Conservation (phyloP, 352 stramenopile species). For the Globisporangium mamillatum region DNA sequence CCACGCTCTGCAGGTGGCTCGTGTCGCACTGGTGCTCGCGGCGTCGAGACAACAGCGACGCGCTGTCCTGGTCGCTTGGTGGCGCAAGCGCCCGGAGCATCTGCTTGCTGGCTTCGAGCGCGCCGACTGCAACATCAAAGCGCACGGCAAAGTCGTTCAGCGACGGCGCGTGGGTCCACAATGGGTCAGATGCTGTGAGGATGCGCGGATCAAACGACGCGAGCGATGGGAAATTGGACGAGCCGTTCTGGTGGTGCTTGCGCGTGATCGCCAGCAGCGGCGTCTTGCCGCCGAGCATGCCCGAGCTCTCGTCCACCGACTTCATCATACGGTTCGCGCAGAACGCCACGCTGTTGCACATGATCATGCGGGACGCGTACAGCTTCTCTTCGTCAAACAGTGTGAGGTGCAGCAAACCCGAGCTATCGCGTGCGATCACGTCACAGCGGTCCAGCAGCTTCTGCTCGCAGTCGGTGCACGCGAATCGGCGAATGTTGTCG, state of each 20-base stretch:
- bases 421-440: constrained; percentile 17
- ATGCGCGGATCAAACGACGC: constrained; percentile 47
- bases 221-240: constrained; percentile 44
- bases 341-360: constrained; percentile 75
- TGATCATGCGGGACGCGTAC: constrained; percentile 75
- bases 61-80: background rate
- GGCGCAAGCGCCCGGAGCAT: constrained; percentile 29
- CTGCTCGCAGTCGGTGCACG: constrained; percentile 40
- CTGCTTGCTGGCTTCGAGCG: constrained; percentile 50
- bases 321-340: constrained; percentile 73
- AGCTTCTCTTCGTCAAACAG: constrained; percentile 79
- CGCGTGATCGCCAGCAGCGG: constrained; percentile 48
- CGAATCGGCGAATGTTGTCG: constrained; percentile 32
- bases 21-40: constrained; percentile 41
- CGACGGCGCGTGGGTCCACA: constrained; percentile 58
- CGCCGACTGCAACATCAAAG: constrained; percentile 45
- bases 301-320: constrained; percentile 36
- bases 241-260: constrained; percentile 28
- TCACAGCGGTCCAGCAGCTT: constrained; percentile 44
- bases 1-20: constrained; percentile 41
- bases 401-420: constrained; percentile 50
- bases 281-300: constrained; percentile 29
- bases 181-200: constrained; percentile 55
- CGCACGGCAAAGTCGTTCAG: constrained; percentile 59
- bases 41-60: constrained; percentile 14